These are phyloP conservation scores for Alnus rubra DNA, from an alignment of 306 rosid species.

Conservation along the genomic window DNA sequence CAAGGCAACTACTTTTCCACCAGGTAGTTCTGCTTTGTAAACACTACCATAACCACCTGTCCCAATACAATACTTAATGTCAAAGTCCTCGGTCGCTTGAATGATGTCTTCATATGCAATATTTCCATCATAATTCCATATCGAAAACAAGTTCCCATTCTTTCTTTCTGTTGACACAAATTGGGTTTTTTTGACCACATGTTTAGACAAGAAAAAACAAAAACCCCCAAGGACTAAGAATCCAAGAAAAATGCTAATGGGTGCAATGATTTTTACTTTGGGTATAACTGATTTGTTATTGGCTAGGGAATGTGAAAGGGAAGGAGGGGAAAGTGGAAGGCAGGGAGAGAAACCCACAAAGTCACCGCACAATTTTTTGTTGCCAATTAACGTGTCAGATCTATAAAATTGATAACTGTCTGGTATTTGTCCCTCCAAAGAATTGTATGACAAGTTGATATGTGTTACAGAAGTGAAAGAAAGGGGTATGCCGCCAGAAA, in stretches of 20 bases:
- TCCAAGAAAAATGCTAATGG: not conserved
- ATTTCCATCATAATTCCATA: not conserved
- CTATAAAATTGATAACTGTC: not conserved
- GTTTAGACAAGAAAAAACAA: not conserved
- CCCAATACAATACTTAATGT: conserved; percentile 11
- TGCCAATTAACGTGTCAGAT: not conserved
- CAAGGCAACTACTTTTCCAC: conserved; percentile 21
- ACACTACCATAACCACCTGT: conserved; percentile 4
- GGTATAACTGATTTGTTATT: not conserved
- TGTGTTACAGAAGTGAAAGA: not conserved
- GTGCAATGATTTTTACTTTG: not conserved
- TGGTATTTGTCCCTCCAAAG: not conserved
- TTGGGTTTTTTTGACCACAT: not conserved
- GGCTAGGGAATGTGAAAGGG: not conserved
- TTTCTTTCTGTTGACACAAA: not conserved
- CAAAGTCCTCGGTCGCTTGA: not conserved
- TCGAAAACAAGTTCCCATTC: not conserved
- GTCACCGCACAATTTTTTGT: not conserved
- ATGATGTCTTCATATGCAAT: not conserved
- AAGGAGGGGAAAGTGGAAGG: not conserved
- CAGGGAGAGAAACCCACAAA: not conserved
- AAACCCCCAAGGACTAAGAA: not conserved
- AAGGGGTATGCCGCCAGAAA: not conserved
- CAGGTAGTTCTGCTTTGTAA: conserved; percentile 12
- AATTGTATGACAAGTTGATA: not conserved